Evolutionary conservation across 306 rosid species (phyloP), one percentile per base, ranked within the genome.

Genomic region (Hylodesmum podocarpum): DNA sequence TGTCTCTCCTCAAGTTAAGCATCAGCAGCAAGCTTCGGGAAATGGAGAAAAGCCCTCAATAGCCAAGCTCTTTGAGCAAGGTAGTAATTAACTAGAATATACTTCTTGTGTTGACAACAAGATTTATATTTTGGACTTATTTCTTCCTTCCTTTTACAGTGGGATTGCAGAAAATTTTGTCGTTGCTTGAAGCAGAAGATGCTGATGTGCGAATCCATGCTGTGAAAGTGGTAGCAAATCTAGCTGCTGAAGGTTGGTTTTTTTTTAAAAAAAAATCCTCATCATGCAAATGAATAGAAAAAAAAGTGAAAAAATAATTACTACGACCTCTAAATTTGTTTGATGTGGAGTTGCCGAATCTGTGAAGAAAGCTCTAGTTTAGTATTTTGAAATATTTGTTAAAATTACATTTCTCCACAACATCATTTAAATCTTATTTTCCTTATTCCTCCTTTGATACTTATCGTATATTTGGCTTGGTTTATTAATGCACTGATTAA

Each of bases 1-100:
- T 84, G 96, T 86, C 50, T 54, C 85, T 59, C 75, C 88, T 72
- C 96, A 88, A 86, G 82, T 82, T 80, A 90, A 85, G 81, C 86
- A 66, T 21, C 87, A 91, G 34, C 96, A 82, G 76, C 87, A 82
- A 76, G 89, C 88, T 33, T 85, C 90, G 27, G 97, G 88, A 81
- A 89, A 87, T 31, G 97, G 90, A 77, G 97, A 88, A 67, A 96
- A 89, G 84, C 87, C 98, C 80, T 92, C 99, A 29, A 85, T 96
- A 50, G 97, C 98, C 71, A 92, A 96, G 85, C 97, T 96, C 83
- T 96, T 96, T 73, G 99, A 96, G 72, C 99, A 96, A 96, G 99
- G 99, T 96, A 68, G 63, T 71, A 44, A 51, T 29, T 47, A 39
- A 24, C 18, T 18, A 34, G 29, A 65, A 78, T 47, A 58, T 70